Conservation (phyloP, 257 asterid genomes). For the Linaria vulgaris region DNA sequence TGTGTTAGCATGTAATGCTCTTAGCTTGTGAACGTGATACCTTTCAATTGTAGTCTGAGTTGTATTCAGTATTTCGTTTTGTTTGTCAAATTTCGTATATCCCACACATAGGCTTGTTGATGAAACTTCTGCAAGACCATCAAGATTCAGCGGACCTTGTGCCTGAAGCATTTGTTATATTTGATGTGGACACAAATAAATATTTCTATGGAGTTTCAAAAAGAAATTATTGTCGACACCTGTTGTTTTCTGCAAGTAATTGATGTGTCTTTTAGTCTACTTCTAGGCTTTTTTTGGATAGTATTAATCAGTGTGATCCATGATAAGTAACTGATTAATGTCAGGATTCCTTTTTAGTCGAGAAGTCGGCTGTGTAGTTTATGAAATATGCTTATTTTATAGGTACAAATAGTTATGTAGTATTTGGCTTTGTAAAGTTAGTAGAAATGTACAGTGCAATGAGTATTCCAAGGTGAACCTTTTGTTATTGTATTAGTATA, state of each 20-base stretch:
- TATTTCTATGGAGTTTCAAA: neutral
- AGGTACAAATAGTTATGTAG: neutral
- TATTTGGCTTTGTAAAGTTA: neutral
- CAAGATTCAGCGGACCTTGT: no score
- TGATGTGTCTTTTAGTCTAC: neutral
- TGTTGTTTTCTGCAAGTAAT: conserved; percentile 4
- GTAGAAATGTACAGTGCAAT: neutral
- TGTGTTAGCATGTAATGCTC: neutral
- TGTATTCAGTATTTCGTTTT: conserved; percentile 7
- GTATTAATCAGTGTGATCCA: neutral
- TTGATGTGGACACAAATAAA: neutral
- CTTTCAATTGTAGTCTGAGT: conserved; percentile 4
- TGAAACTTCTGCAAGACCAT: neutral
- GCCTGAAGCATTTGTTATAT: no score
- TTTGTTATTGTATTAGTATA: neutral
- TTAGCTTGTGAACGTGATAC: neutral
- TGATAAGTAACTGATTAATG: neutral
- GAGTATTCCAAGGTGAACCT: neutral
- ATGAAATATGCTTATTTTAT: neutral
- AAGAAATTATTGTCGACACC: neutral
- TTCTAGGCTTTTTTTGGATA: neutral
- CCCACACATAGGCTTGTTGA: neutral
- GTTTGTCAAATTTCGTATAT: conserved; percentile 7
- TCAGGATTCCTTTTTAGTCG: neutral
- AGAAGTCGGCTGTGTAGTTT: neutral